Percentiles rank a stretch among this genome's conserved stretches.
These are phyloP conservation scores for Hypoxylon fuscum DNA, from an alignment of 495 filamentous ascomycete species.

Conservation along the genomic window DNA sequence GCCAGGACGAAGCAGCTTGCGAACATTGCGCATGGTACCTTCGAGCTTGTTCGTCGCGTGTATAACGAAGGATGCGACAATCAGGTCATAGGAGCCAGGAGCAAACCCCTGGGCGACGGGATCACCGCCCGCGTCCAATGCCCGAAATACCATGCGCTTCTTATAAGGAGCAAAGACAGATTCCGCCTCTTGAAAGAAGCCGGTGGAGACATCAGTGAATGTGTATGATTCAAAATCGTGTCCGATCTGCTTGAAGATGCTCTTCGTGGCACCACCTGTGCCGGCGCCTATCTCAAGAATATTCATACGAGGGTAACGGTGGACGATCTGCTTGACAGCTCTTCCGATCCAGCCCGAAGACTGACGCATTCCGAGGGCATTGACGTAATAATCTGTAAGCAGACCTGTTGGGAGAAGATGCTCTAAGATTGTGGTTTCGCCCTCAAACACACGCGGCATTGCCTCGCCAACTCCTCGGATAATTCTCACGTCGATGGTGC, in stretches of 20 bases:
- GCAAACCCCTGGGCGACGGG: conserved; percentile 52
- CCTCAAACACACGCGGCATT: conserved; percentile 43
- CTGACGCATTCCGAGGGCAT: conserved; percentile 39
- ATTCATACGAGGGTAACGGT: conserved; percentile 54
- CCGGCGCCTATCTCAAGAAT: conserved; percentile 63
- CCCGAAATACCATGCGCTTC: conserved; percentile 53
- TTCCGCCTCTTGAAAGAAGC: conserved; percentile 46
- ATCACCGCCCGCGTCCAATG: conserved; percentile 55
- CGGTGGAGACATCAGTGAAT: conserved; percentile 52
- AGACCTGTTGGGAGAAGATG: conserved; percentile 41
- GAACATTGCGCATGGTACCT: conserved; percentile 36
- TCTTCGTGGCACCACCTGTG: conserved; percentile 54
- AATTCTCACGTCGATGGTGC: conserved; percentile 21
- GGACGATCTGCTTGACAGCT: conserved; percentile 48
- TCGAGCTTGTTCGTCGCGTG: conserved; percentile 48
- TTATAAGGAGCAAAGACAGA: conserved; percentile 21
- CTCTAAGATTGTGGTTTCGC: conserved; percentile 50
- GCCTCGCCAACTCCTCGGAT: conserved; percentile 44
- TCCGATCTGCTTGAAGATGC: not conserved
- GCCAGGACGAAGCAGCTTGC: conserved; percentile 44
- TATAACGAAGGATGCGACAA: conserved; percentile 58
- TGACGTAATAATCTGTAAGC: conserved; percentile 51
- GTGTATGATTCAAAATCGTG: conserved; percentile 48
- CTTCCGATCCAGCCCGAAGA: conserved; percentile 30
- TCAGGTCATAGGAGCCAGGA: conserved; percentile 55